Evolutionary conservation across 164 flowering plant genomes (phyloP).

Genomic region (Litsea cubeba): DNA sequence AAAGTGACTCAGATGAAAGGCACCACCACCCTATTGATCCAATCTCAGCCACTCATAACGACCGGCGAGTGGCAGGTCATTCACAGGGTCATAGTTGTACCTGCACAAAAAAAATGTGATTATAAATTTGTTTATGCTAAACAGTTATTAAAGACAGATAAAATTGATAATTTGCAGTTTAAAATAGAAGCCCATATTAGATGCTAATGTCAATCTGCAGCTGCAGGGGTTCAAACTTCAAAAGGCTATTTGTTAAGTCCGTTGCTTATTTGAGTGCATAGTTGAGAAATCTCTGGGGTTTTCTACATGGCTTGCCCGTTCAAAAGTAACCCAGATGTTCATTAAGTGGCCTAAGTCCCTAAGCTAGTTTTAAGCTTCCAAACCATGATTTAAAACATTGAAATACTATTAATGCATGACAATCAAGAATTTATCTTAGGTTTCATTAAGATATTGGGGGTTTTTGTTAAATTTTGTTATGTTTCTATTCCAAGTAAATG

Average conservation of each 20-base stretch:
- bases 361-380: not conserved
- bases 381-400: not conserved
- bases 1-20: conserved; percentile 21
- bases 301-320: too few species aligned
- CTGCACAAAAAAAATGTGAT: conserved; percentile 31
- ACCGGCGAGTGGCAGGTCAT: conserved; percentile 72
- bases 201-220: not conserved
- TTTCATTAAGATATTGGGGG: not conserved
- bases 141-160: too few species aligned
- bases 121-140: not conserved
- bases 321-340: too few species aligned
- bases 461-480: too few species aligned
- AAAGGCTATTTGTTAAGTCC: too few species aligned
- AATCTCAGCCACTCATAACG: conserved; percentile 74
- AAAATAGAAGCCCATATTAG: too few species aligned
- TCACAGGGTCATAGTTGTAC: conserved; percentile 79
- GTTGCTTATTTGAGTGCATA: too few species aligned
- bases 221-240: not conserved
- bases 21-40: conserved; percentile 21
- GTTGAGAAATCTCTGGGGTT: too few species aligned
- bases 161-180: too few species aligned
- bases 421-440: not conserved
- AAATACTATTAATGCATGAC: not conserved
- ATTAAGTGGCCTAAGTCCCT: too few species aligned
- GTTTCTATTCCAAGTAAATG: too few species aligned